These are phyloP conservation scores for Cercophora scortea DNA, from an alignment of 495 filamentous ascomycete genomes.

Conservation along the genomic window DNA sequence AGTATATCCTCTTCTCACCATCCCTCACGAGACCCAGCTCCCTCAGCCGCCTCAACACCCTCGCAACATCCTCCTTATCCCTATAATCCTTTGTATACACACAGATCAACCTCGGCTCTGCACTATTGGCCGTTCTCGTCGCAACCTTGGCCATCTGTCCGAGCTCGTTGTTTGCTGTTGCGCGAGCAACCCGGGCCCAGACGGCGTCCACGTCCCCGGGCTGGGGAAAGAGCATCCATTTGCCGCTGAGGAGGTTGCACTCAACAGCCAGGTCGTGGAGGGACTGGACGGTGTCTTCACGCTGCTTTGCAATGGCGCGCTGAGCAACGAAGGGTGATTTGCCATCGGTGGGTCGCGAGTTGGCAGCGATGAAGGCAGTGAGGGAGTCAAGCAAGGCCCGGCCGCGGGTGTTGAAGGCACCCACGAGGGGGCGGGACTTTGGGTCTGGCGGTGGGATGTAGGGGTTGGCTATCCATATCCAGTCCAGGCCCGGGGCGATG, in stretches of 20 bases:
- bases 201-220: conserved; percentile 46
- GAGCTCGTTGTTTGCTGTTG: conserved; percentile 54
- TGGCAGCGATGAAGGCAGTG: conserved; percentile 19
- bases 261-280: conserved; percentile 46
- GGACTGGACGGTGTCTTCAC: conserved; percentile 40
- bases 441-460: conserved; percentile 13
- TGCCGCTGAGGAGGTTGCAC: conserved; percentile 17
- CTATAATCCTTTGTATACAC: conserved; percentile 70
- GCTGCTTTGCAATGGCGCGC: conserved; percentile 44
- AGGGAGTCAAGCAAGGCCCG: conserved; percentile 27
- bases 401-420: conserved; percentile 22
- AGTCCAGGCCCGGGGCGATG: conserved; percentile 33
- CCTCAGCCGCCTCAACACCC: conserved; percentile 54
- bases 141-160: conserved; percentile 66
- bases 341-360: neutral
- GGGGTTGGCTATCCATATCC: conserved; percentile 63
- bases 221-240: conserved; percentile 76
- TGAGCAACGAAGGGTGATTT: conserved; percentile 7
- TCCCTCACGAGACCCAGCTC: conserved; percentile 49
- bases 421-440: conserved; percentile 6
- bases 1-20: conserved; percentile 53
- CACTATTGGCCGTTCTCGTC: conserved; percentile 21
- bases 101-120: conserved; percentile 54
- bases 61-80: conserved; percentile 58
- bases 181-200: conserved; percentile 58